Conservation (phyloP, 1,139 yeast genomes). For the Torulaspora pretoriensis region DNA sequence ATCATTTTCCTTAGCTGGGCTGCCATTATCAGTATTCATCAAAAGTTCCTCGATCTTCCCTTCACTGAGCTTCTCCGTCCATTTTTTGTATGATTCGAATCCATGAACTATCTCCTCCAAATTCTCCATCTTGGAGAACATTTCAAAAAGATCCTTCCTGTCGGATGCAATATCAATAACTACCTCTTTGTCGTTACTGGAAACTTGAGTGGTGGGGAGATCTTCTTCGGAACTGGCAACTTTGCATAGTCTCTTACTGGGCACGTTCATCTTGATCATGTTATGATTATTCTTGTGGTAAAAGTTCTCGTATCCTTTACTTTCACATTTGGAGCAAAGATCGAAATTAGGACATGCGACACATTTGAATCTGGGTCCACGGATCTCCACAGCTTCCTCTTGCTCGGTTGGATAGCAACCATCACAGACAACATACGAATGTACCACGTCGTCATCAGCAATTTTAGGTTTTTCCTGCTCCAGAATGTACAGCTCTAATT, state of each 20-base stretch:
- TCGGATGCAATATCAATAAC: constrained; percentile 19
- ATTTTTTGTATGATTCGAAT: constrained; percentile 13
- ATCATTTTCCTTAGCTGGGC: not conserved
- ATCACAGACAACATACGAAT: constrained; percentile 21
- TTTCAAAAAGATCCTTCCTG: constrained; percentile 16
- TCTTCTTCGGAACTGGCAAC: not conserved
- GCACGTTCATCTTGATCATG: constrained; percentile 31
- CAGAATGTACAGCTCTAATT: constrained; percentile 9
- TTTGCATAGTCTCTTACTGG: not conserved
- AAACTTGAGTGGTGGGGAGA: not conserved
- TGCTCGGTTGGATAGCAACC: constrained; percentile 20
- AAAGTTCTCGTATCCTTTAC: constrained; percentile 20
- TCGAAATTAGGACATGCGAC: constrained; percentile 53
- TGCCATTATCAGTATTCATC: not conserved
- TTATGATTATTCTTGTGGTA: constrained; percentile 34
- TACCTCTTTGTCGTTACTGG: constrained; percentile 14
- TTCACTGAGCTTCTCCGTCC: constrained; percentile 16
- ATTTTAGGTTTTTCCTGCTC: not conserved
- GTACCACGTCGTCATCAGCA: constrained; percentile 6
- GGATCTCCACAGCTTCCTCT: constrained; percentile 31
- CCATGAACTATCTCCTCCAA: constrained; percentile 16
- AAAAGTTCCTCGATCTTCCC: constrained; percentile 14
- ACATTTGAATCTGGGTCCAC: constrained; percentile 53
- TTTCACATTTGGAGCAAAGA: constrained; percentile 51
- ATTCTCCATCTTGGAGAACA: constrained; percentile 17